Base-by-base conservation (phyloP, 78 protist species). In the Chrysochromulina tobinii region DNA sequence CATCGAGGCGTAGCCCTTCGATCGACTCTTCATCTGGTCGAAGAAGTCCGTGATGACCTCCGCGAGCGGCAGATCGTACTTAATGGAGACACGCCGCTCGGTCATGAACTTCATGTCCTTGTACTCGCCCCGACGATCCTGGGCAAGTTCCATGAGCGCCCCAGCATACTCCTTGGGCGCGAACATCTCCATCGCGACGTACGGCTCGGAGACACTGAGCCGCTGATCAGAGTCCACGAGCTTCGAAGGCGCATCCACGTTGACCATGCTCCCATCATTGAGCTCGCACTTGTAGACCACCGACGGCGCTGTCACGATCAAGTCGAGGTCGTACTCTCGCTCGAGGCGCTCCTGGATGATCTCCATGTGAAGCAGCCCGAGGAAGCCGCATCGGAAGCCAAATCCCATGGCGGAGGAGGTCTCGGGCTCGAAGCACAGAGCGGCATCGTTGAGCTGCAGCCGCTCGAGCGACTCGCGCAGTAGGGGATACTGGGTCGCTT, bases 31-130 rank as follows among this genome's bases (percentile, higher is more conserved):
- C 84, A 92, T 21, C 27, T 85, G 61, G 77, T 92, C 94, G 87
- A 87, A 92, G 77, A 92, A 92, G 86, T 92, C 94, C 27, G 94
- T 92, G 91, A 92, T 87, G 66, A 91, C 88, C 91, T 91, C 93
- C 25, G 93, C 91, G 48, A 92, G 87, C 51, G 94, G 94, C 77
- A 92, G 25, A 53, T 92, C 90, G 73, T 92, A 92, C 58, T 25
- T 81, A 51, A 91, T 38, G 15, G 81, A 61, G 61, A 73, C 18
- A 9, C 93, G 89, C 90, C 54, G 57, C n/a, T 20, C 57, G 48
- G 72, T 87, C 38, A 87, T 17, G 15, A 87, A 87, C 53, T 61
- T 3, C 89, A 85, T 14, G 89, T 57, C 67, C 27, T 14, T 58
- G 69, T 55, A 91, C 68, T 75, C 88, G 61, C 94, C 94, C 55